Conservation (phyloP, 1,284 basidiomycete species). For the Leccinum proliferum region DNA sequence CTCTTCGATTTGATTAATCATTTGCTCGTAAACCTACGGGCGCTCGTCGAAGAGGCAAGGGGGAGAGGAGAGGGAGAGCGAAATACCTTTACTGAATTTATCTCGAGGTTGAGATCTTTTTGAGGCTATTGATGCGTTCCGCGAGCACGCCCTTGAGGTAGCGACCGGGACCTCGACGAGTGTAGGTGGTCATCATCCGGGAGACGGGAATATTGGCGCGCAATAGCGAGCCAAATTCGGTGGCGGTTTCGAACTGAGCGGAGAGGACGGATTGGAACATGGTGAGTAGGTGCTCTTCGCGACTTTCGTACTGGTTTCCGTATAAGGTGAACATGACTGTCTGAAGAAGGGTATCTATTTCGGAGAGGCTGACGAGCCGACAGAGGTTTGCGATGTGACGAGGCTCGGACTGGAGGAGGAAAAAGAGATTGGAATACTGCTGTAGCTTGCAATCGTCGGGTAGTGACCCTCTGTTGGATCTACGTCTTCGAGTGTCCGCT, state of each 20-base stretch:
- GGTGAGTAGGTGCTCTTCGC: slow-evolving; percentile 97
- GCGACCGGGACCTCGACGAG: slow-evolving; percentile 93
- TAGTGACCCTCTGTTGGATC: slow-evolving; percentile 86
- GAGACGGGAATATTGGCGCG: slow-evolving; percentile 99
- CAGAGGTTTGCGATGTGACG: slow-evolving; percentile 95
- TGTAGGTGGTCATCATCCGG: slow-evolving; percentile 99
- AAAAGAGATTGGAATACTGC: slow-evolving; percentile 98
- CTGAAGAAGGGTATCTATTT: slow-evolving; percentile 98
- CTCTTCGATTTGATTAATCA: slow-evolving; percentile 97
- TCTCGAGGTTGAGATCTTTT: slow-evolving; percentile 97
- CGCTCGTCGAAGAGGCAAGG: not conserved
- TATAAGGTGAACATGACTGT: slow-evolving; percentile 99
- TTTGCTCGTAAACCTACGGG: slow-evolving; percentile 89
- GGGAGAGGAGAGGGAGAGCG: not conserved
- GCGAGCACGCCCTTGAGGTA: slow-evolving; percentile 97
- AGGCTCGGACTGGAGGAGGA: slow-evolving; percentile 96
- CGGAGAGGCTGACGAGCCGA: slow-evolving; percentile 92
- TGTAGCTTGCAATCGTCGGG: slow-evolving; percentile 92
- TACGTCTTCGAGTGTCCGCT: slow-evolving; percentile 91
- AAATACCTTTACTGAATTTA: slow-evolving; percentile 92
- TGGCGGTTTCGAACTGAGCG: slow-evolving; percentile 97
- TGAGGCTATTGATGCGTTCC: slow-evolving; percentile 95
- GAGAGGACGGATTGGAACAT: slow-evolving; percentile 99
- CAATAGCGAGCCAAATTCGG: slow-evolving; percentile 94
- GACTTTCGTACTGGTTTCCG: slow-evolving; percentile 98